Conservation (phyloP, 441 rosid species). For the Bocquillonia castaneifolia region DNA sequence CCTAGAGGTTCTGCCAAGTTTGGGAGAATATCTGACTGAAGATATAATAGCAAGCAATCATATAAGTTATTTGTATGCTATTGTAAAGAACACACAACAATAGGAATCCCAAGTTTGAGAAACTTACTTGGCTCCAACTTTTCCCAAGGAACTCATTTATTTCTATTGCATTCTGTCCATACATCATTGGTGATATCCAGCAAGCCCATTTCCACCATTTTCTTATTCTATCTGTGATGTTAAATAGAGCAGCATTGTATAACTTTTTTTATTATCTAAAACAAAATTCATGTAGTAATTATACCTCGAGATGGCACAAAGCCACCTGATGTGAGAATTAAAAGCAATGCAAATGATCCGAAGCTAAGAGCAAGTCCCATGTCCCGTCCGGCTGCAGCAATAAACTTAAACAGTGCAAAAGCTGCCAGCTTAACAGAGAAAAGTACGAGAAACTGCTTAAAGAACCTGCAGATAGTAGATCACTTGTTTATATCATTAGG, state of each 20-base stretch:
- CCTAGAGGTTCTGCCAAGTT: conserved; percentile 46
- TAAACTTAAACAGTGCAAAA: too few relatives aligned
- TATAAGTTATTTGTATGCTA: not conserved
- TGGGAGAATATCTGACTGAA: conserved; percentile 24
- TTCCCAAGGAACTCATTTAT: conserved; percentile 74
- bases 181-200: conserved; percentile 80
- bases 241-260: too few relatives aligned
- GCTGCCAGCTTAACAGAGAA: too few relatives aligned
- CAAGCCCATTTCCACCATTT: conserved; percentile 84
- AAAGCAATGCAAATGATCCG: conserved; percentile 54
- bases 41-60: not conserved
- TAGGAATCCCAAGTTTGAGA: not conserved
- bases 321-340: conserved; percentile 62
- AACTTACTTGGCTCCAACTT: conserved; percentile 59
- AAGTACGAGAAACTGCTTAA: too few relatives aligned
- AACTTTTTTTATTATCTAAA: too few relatives aligned
- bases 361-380: conserved; percentile 65
- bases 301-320: conserved; percentile 63
- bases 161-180: conserved; percentile 65
- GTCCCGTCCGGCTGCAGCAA: conserved; percentile 63
- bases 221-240: conserved; percentile 43
- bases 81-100: not conserved
- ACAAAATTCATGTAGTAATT: not conserved
- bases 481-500: too few relatives aligned
- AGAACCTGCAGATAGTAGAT: too few relatives aligned